Conservation (phyloP, 1,139 yeast species). For the Yamadazyma oceani region DNA sequence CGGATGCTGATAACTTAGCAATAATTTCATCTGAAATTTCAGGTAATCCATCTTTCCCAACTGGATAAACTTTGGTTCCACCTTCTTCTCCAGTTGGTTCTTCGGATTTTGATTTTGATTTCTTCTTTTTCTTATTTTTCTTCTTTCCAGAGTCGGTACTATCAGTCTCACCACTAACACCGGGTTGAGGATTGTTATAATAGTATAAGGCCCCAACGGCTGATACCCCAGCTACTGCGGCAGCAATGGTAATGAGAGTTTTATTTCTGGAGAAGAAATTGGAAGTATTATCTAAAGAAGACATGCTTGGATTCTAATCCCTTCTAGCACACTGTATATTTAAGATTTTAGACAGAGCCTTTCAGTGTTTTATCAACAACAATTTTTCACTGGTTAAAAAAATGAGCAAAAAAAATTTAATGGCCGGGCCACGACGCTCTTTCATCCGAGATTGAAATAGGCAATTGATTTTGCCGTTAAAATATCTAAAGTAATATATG, state of each 20-base stretch:
- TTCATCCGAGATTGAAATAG: no score
- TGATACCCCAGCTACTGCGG: slow-evolving; percentile 62
- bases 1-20: slow-evolving; percentile 45
- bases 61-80: slow-evolving; percentile 40
- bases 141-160: slow-evolving; percentile 22
- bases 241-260: slow-evolving; percentile 57
- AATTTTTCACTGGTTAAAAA: slow-evolving; percentile 21
- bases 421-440: not conserved
- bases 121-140: slow-evolving; percentile 42
- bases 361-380: slow-evolving; percentile 5
- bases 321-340: not conserved
- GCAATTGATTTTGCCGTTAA: no score
- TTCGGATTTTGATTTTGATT: slow-evolving; percentile 22
- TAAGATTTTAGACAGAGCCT: not conserved
- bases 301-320: slow-evolving; percentile 6
- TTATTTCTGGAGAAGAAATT: slow-evolving; percentile 56
- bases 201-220: slow-evolving; percentile 54
- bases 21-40: slow-evolving; percentile 49
- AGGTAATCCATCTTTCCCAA: slow-evolving; percentile 56
- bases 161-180: slow-evolving; percentile 19
- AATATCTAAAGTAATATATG: no score
- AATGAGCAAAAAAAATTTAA: slow-evolving; percentile 4
- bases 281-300: slow-evolving; percentile 15
- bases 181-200: slow-evolving; percentile 9
- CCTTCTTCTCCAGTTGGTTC: no score